Percentiles rank a stretch among this genome's conserved stretches.
phyloP scores from a whole-genome alignment of 2,329 filamentous ascomycete genomes.

The Scytalidium sp. region DNA sequence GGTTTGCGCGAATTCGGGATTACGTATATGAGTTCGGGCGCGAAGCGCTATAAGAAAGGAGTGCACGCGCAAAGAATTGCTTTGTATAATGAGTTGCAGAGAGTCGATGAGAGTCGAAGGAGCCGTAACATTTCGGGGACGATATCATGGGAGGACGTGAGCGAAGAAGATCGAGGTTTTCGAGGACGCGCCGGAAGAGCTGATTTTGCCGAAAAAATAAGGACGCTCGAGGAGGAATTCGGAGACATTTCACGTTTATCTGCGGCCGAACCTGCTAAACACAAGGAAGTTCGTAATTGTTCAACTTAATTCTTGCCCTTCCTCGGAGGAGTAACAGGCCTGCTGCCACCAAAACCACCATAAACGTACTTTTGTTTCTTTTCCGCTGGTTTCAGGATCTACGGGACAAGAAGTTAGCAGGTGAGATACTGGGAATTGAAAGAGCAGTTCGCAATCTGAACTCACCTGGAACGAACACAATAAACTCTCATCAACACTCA shows the following conservation, averaged over 20 bases:
- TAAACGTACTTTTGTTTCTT: constrained; percentile 99
- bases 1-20: not conserved
- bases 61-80: not conserved
- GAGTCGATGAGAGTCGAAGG: constrained; percentile 10
- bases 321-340: constrained; percentile 67
- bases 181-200: not conserved
- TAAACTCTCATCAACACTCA: constrained; percentile 98
- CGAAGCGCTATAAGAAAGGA: not conserved
- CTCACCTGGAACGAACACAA: constrained; percentile 96
- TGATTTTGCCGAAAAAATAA: not conserved
- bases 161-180: not conserved
- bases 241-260: constrained; percentile 54
- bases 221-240: not conserved
- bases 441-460: constrained; percentile 1
- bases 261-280: constrained; percentile 91
- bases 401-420: constrained; percentile 15
- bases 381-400: constrained; percentile 99
- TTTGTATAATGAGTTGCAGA: constrained; percentile 5
- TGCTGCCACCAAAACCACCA: constrained; percentile 67
- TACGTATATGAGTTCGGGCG: not conserved
- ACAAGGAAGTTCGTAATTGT: constrained; percentile 69
- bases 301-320: constrained; percentile 67
- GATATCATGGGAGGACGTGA: not conserved
- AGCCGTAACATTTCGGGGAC: not conserved
- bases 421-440: not conserved